Percentiles rank a stretch among this genome's conserved stretches.
Evolutionary conservation across 2,329 filamentous ascomycete species (phyloP).

Genomic region (Purpureocillium lavendulum): DNA sequence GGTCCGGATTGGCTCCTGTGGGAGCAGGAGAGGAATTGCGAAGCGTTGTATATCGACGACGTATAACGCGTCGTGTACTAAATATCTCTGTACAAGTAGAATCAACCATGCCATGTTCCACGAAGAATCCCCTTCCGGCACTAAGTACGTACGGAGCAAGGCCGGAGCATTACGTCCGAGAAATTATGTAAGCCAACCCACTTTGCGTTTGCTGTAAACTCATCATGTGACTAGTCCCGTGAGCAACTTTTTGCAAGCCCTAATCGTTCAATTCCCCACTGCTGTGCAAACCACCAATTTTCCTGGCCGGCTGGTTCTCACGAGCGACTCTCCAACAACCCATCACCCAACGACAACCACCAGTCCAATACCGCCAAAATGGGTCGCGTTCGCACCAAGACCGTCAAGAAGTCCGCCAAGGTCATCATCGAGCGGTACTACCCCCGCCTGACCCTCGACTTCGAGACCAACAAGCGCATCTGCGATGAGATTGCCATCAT

Average conservation of each 20-base stretch:
- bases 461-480: conserved; percentile 99
- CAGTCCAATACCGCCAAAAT: conserved; percentile 49
- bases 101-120: background rate
- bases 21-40: background rate
- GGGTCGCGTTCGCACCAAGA: conserved; percentile 65
- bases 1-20: background rate
- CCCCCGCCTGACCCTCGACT: conserved; percentile 96
- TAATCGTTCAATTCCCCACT: conserved; percentile 17
- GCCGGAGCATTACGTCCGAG: no score
- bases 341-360: conserved; percentile 24
- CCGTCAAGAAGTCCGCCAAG: conserved; percentile 79
- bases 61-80: conserved; percentile 4
- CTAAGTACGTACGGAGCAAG: no score
- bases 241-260: conserved; percentile 15
- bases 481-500: conserved; percentile 99
- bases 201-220: background rate
- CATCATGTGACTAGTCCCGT: conserved; percentile 18
- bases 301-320: conserved; percentile 12
- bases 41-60: conserved; percentile 4
- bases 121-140: no score
- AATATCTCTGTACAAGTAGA: conserved; percentile 9
- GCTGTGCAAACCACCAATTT: conserved; percentile 20
- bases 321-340: conserved; percentile 19
- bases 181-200: background rate
- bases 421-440: conserved; percentile 99